These are phyloP conservation scores for Petunia hybrid DNA, from an alignment of 305 asterid genomes.

Conservation along the genomic window DNA sequence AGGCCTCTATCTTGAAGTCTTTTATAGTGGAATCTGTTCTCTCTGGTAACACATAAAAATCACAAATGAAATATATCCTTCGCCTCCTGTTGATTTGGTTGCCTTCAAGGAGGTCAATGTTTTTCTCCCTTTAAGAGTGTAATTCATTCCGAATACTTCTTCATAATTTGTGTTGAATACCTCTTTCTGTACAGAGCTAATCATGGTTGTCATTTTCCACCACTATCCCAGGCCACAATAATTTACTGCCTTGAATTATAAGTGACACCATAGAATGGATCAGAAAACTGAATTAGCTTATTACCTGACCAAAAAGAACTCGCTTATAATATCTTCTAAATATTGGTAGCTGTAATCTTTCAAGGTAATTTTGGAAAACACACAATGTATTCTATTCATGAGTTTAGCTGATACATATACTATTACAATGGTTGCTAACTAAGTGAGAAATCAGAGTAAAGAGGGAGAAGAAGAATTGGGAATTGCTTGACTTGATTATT, in stretches of 20 bases:
- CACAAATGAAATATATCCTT: neutral
- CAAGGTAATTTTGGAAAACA: too few species aligned
- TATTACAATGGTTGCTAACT: too few species aligned
- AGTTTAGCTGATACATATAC: too few species aligned
- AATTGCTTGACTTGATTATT: too few species aligned
- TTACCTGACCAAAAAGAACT: constrained; percentile 22
- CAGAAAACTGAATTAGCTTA: constrained; percentile 27
- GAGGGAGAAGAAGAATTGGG: too few species aligned
- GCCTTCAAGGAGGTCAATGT: neutral
- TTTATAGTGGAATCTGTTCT: neutral
- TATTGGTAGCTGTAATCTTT: neutral
- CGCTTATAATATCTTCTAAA: neutral
- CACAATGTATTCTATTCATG: too few species aligned
- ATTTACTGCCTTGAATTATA: constrained; percentile 4
- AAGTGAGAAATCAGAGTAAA: too few species aligned
- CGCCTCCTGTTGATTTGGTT: neutral
- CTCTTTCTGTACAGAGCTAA: neutral
- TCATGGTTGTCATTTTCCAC: constrained; percentile 15
- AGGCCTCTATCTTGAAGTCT: neutral
- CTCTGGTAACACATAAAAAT: neutral
- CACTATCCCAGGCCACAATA: neutral
- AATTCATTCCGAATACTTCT: constrained; percentile 15
- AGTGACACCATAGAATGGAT: constrained; percentile 17
- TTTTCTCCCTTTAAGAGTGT: neutral
- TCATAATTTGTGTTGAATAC: neutral